These are phyloP conservation scores for Stereocaulon alpinum DNA, from an alignment of 495 filamentous ascomycete genomes.

Conservation along the genomic window DNA sequence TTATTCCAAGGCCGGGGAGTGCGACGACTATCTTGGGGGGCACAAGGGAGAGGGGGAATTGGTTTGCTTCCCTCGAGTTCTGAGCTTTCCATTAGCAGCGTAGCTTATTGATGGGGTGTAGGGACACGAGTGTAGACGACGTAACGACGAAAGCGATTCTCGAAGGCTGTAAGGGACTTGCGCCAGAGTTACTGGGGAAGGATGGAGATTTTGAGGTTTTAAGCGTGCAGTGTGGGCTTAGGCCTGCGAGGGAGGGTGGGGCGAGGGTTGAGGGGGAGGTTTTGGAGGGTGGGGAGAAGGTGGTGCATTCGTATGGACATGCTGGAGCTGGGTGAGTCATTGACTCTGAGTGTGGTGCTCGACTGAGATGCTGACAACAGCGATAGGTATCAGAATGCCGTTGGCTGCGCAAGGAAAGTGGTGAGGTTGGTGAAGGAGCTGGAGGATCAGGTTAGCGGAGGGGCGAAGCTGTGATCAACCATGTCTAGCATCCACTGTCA, in stretches of 20 bases:
- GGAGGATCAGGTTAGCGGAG: conserved; percentile 9
- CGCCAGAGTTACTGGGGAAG: conserved; percentile 28
- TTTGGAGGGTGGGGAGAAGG: conserved; percentile 11
- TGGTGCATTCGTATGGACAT: conserved; percentile 28
- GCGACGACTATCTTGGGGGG: conserved; percentile 31
- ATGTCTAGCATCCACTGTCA: no score
- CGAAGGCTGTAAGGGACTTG: conserved; percentile 23
- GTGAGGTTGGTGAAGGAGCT: conserved; percentile 18
- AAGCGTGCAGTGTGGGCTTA: conserved; percentile 30
- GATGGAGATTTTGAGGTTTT: conserved; percentile 31
- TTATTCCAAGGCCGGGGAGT: conserved; percentile 29
- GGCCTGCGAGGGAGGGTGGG: conserved; percentile 30
- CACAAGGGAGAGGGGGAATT: conserved; percentile 27
- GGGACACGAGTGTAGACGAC: conserved; percentile 21
- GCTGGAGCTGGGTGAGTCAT: conserved; percentile 24
- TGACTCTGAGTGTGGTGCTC: not conserved
- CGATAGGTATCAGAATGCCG: conserved; percentile 23
- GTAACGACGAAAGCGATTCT: conserved; percentile 27
- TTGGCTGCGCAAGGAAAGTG: conserved; percentile 24
- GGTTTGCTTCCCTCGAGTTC: conserved; percentile 16
- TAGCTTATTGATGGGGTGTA: not conserved
- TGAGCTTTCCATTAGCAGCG: no score
- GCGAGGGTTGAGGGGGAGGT: conserved; percentile 27
- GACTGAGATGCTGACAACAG: not conserved
- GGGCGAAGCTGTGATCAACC: not conserved